Evolutionary conservation across 805 yeast genomes (phyloP).

Genomic region (Metschnikowia corniflorae): DNA sequence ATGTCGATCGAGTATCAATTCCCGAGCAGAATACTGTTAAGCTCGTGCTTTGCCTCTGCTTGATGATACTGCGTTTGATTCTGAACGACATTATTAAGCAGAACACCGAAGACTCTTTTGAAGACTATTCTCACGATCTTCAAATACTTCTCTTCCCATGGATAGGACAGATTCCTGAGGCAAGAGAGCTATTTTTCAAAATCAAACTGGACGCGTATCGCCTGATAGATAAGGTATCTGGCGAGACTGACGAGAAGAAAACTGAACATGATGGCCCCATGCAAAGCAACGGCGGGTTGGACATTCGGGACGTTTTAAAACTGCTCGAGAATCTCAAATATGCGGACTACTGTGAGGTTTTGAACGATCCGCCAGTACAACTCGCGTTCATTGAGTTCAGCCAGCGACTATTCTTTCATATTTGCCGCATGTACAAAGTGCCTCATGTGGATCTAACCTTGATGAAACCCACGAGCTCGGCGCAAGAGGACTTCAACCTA

Average conservation of each 20-base stretch:
- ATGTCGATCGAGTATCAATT: slow-evolving; percentile 15
- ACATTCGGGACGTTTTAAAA: slow-evolving; percentile 1
- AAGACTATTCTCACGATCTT: slow-evolving; percentile 57
- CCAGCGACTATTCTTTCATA: slow-evolving; percentile 10
- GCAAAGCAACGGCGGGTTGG: neutral
- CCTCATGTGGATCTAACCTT: slow-evolving; percentile 4
- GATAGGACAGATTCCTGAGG: slow-evolving; percentile 62
- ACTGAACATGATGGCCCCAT: neutral
- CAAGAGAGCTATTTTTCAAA: slow-evolving; percentile 52
- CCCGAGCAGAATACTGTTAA: slow-evolving; percentile 28
- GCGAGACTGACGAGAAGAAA: neutral
- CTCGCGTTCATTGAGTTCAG: slow-evolving; percentile 11
- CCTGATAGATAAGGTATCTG: slow-evolving; percentile 1
- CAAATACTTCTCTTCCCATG: slow-evolving; percentile 60
- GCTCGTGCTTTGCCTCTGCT: slow-evolving; percentile 53
- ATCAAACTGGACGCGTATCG: slow-evolving; percentile 19
- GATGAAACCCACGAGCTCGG: slow-evolving; percentile 6
- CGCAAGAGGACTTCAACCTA: slow-evolving; percentile 21
- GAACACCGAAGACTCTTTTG: slow-evolving; percentile 26
- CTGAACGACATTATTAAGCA: slow-evolving; percentile 42
- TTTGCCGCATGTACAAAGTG: slow-evolving; percentile 9
- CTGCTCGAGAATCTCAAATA: slow-evolving; percentile 8
- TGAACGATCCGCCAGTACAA: slow-evolving; percentile 8
- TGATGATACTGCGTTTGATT: slow-evolving; percentile 56
- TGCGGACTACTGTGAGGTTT: slow-evolving; percentile 2